Conservation (phyloP, 1,284 basidiomycete genomes). For the Irpex sp. region DNA sequence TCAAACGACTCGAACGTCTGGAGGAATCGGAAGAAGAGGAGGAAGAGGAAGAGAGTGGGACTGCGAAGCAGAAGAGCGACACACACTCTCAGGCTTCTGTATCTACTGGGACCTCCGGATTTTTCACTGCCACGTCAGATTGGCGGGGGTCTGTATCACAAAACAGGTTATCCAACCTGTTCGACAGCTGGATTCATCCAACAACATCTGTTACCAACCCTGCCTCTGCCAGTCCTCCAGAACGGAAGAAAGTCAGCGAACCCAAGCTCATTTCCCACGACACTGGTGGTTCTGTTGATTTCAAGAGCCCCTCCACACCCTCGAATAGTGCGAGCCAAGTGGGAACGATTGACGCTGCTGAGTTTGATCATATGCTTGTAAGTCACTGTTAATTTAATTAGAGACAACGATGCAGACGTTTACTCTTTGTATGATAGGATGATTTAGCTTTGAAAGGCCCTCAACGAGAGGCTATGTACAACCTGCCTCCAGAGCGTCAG, state of each 20-base stretch:
- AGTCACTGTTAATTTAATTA: constrained; percentile 20
- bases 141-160: constrained; percentile 49
- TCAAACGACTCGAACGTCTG: constrained; percentile 45
- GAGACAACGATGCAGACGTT: neutral
- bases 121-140: constrained; percentile 28
- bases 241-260: constrained; percentile 64
- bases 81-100: constrained; percentile 6
- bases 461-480: constrained; percentile 63
- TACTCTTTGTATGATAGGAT: constrained; percentile 39
- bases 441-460: constrained; percentile 73
- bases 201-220: constrained; percentile 31
- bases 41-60: constrained; percentile 53
- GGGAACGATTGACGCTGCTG: constrained; percentile 45
- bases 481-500: constrained; percentile 64
- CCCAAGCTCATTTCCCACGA: constrained; percentile 50
- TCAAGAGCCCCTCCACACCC: neutral
- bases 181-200: constrained; percentile 56
- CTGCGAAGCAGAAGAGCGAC: constrained; percentile 49
- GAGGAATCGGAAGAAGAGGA: constrained; percentile 51
- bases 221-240: constrained; percentile 29
- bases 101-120: constrained; percentile 11
- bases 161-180: constrained; percentile 59
- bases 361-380: constrained; percentile 67
- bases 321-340: constrained; percentile 27
- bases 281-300: constrained; percentile 27